Base-by-base conservation (phyloP, 192 early-diverging fungal genomes). In the Podila epigama region DNA sequence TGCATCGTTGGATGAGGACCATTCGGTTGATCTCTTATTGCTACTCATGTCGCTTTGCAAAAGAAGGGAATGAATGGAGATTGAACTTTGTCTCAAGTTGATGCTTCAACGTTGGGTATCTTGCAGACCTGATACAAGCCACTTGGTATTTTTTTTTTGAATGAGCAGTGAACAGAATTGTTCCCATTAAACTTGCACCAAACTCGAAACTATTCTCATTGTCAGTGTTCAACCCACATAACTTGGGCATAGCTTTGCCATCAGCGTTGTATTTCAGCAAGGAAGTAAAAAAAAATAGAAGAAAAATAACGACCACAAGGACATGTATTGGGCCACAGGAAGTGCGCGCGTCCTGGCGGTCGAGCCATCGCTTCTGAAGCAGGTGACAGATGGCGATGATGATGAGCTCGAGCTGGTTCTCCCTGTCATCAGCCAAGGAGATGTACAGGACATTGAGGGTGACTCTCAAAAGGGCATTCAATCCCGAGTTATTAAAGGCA, bases 311-410 rank as follows among this genome's bases (percentile, higher is more conserved):
- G 25, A 3, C 22, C 18, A 7, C 7, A 35, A 28, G 20, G 18
- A 32, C 55, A 84, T 84, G 82, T 81, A 84, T 62, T 84, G 82
- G 82, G 75, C 82, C 27, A 84, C 70, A 33, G 82, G 82, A 51
- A 79, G 71, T 40, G 79, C 82, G 32, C 80, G 80, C 39, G 75
- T 69, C 31, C 57, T 84, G 31, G 69, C 68, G 9, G 57, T 81
- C 42, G 66, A 63, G 66, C 65, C 69, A 8, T 67, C 72, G 33
- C 22, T 68, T 28, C 52, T 77, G n/a, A 71, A 63, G 16, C 58
- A 35, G 32, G 25, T 48, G 33, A 50, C 60, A 28, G 60, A 77
- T 39, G 57, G 55, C 18, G 51, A 81, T 22, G 75, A 71, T 33
- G 62, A 75, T 36, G 60, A 69, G 37, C 57, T 68, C 28, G 69